Evolutionary conservation across 139 green algal species (phyloP), one percentile per base, ranked within the genome.

Genomic region (Closterium sp.): DNA sequence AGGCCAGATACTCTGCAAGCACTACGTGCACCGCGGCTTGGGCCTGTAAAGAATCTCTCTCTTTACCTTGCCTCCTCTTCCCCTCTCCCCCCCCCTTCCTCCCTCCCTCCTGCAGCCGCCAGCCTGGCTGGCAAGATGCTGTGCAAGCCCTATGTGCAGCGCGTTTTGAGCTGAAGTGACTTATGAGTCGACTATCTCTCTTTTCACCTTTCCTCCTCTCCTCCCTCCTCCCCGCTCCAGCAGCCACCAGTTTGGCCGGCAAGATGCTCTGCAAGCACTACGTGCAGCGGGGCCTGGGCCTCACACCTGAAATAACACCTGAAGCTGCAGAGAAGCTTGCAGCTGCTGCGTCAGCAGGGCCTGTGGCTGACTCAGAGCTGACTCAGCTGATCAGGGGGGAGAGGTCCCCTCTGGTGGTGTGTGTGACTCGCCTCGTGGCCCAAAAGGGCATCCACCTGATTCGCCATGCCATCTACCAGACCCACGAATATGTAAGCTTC

Each of bases 391-490:
- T 66, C 43, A 66, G 12, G 1, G 43, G 81, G 81, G 94, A 96
- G 16, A 31, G 87, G n/a, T 97, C 96, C 93, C 97, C 98, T 1
- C 94, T 99, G 83, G 95, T 99, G 25, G 96, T 96, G 12, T 97
- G 97, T 55, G 95, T 99, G 85, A 97, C 96, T 2, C 95, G 98
- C 0, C 96, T 99, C 32, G 98, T 99, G 76, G 96, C 97, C 28
- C 95, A 96, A 55, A 96, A 96, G 30, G 98, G 98, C 91, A 97
- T 98, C 87, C 97, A 98, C 91, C 96, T 99, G 31, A 99, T 99
- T 90, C 91, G 95, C 88, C 95, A 96, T 43, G 95, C 96, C 19
- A 94, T 98, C 34, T 91, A 93, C 36, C 94, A 95, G 21, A 97
- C 96, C 30, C 30, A 32, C 81, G 89, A 87, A 91, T 88, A 88